Percentiles rank a stretch among this genome's conserved stretches.
phyloP scores from a whole-genome alignment of 75 land plant genomes.

The Sequoiadendron giganteum region DNA sequence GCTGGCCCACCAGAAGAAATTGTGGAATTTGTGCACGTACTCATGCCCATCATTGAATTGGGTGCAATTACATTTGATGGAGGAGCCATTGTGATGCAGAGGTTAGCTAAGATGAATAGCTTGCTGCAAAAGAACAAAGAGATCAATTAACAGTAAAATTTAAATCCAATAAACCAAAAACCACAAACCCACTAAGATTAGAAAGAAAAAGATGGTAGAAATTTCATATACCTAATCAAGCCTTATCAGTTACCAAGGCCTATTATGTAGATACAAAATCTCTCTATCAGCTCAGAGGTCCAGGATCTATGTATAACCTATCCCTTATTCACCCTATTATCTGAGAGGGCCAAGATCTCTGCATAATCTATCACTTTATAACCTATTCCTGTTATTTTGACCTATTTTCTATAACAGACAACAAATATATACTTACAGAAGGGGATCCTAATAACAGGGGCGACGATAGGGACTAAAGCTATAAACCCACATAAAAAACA shows the following conservation, averaged over 20 bases:
- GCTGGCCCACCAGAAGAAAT: slow-evolving; percentile 10
- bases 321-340: background rate
- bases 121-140: background rate
- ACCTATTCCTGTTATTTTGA: background rate
- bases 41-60: slow-evolving; percentile 5
- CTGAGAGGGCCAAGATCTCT: background rate
- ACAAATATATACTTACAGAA: background rate
- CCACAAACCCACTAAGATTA: background rate
- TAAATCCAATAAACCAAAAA: no score
- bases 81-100: background rate
- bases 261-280: background rate
- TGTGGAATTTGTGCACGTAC: slow-evolving; percentile 8
- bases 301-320: background rate
- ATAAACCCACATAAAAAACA: slow-evolving; percentile 1
- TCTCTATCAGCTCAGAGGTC: background rate
- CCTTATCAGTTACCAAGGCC: background rate
- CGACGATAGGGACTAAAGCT: background rate
- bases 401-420: background rate
- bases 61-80: background rate
- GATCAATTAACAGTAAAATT: background rate
- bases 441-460: background rate
- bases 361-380: background rate
- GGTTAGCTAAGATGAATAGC: background rate
- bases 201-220: background rate
- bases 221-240: background rate